phyloP scores from a whole-genome alignment of 1,139 yeast genomes.

The Pichia norvegensis region DNA sequence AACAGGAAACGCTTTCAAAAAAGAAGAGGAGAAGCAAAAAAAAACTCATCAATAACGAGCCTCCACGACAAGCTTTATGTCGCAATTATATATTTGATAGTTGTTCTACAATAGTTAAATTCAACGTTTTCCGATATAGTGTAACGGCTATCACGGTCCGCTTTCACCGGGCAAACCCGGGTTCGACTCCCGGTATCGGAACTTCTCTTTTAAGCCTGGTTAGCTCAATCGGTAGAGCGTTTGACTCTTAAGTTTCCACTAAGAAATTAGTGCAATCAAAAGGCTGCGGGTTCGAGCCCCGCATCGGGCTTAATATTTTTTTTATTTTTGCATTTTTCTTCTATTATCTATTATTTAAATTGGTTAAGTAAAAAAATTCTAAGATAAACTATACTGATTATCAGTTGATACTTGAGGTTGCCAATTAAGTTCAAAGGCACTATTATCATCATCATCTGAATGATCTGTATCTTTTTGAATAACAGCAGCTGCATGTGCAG shows the following conservation, averaged over 20 bases:
- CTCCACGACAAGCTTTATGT: neutral
- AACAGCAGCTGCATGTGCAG: neutral
- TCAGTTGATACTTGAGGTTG: conserved; percentile 11
- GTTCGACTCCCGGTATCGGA: conserved; percentile 74
- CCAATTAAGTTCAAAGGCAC: conserved; percentile 12
- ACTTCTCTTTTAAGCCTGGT: conserved; percentile 20
- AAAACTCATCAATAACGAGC: neutral
- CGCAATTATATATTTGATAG: neutral
- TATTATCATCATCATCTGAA: conserved; percentile 3
- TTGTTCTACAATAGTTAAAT: neutral
- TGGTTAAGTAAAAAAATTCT: neutral
- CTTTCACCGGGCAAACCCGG: conserved; percentile 73
- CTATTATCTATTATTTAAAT: no score
- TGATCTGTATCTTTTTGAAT: neutral
- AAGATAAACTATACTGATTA: conserved; percentile 1
- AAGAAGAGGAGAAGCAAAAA: no score
- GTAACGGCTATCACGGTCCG: conserved; percentile 72
- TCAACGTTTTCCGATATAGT: conserved; percentile 47
- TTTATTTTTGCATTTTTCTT: no score
- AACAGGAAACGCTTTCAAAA: no score
- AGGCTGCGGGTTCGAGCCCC: conserved; percentile 37
- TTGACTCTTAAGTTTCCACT: conserved; percentile 27
- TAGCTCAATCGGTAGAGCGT: conserved; percentile 34
- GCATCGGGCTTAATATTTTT: conserved; percentile 30
- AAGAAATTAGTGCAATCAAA: conserved; percentile 23